Evolutionary conservation across 306 rosid genomes (phyloP).

Genomic region (Rubus parviflorus): DNA sequence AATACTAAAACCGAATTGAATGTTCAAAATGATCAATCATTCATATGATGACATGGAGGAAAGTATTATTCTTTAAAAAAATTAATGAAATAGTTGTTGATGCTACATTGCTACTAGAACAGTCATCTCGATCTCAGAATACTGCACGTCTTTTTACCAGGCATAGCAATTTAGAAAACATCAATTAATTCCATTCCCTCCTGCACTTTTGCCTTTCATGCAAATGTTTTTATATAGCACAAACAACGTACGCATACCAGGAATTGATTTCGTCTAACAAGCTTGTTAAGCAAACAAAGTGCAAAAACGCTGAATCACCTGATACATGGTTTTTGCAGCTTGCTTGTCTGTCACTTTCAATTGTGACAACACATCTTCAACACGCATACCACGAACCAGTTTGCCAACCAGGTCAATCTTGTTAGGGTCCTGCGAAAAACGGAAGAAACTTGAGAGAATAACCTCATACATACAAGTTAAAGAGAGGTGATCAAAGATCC

Average conservation of each 20-base stretch:
- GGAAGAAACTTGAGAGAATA: neutral
- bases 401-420: slow-evolving; percentile 93
- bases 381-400: slow-evolving; percentile 93
- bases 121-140: neutral
- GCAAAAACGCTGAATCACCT: slow-evolving; percentile 45
- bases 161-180: neutral
- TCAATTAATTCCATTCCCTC: neutral
- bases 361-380: slow-evolving; percentile 92
- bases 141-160: neutral
- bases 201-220: neutral
- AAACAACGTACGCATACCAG: neutral
- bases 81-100: neutral
- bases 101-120: neutral
- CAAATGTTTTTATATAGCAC: neutral
- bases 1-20: neutral
- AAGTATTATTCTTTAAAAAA: neutral
- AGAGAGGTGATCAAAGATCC: neutral
- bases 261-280: neutral
- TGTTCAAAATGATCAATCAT: neutral
- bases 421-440: slow-evolving; percentile 42
- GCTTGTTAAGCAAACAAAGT: neutral
- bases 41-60: neutral
- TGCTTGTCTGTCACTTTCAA: slow-evolving; percentile 80
- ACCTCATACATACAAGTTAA: neutral
- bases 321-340: slow-evolving; percentile 82